phyloP scores from a whole-genome alignment of 2,329 filamentous ascomycete genomes.

The Aspergillus neoniger region DNA sequence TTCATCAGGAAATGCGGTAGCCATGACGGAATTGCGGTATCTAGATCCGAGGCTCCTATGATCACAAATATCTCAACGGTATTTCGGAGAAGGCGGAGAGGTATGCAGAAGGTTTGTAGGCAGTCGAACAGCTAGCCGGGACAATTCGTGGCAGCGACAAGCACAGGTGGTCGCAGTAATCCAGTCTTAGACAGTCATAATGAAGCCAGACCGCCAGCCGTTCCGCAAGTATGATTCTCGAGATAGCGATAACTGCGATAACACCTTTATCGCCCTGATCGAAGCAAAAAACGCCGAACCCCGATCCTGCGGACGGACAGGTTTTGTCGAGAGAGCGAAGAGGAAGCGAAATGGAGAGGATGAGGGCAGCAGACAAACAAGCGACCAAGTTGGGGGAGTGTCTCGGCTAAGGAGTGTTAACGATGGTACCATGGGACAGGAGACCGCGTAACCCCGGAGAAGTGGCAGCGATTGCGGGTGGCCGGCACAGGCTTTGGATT shows the following conservation, averaged over 20 bases:
- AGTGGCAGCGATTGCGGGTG: conserved; percentile 12
- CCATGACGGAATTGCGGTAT: conserved; percentile 28
- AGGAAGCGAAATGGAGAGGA: background rate
- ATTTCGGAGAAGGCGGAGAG: background rate
- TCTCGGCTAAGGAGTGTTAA: conserved; percentile 21
- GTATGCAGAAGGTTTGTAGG: background rate
- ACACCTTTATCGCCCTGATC: background rate
- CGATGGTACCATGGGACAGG: conserved; percentile 26
- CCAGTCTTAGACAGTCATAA: conserved; percentile 20
- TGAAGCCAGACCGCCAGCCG: conserved; percentile 9
- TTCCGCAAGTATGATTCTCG: conserved; percentile 12
- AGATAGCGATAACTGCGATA: background rate
- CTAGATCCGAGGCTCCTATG: background rate
- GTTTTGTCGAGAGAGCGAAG: background rate
- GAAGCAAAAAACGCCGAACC: conserved; percentile 12
- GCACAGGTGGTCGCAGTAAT: conserved; percentile 16
- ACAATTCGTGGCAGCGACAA: conserved; percentile 11
- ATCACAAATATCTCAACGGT: background rate
- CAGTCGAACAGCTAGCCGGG: background rate
- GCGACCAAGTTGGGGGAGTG: conserved; percentile 1
- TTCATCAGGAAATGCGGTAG: conserved; percentile 31
- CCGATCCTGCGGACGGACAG: conserved; percentile 13
- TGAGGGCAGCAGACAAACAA: conserved; percentile 9
- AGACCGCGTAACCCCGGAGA: conserved; percentile 22
- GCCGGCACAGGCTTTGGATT: background rate